Base-by-base conservation (phyloP, 805 yeast genomes). In the Gaillardinia entomophila region DNA sequence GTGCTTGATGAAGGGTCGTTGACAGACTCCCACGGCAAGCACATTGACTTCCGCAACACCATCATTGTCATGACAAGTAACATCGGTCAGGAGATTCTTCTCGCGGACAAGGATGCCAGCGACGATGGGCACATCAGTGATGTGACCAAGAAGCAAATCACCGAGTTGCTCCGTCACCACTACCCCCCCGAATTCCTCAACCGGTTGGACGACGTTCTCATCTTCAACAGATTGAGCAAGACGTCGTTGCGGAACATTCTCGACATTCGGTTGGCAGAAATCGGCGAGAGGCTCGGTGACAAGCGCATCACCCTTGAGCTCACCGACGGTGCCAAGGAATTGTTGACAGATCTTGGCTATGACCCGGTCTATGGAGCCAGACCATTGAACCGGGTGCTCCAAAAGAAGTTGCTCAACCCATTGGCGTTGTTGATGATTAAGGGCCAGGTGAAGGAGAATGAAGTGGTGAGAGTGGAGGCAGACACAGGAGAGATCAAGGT, bases 161-260 rank as follows among this genome's bases (percentile, higher is more conserved):
- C 77, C 23, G 83, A 86, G 8, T 65, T 75, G 6, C 78, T 92
- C 74, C 81, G 74, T 45, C 63, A 62, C 27, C 60, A 75, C 46
- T 92, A 92, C 49, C 89, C 97, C 13, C 98, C 98, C 0, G 98
- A 92, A 58, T 92, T 92, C 49, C 72, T 92, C 54, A 92, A 92
- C 57, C 79, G 98, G 55, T 73, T 92, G 46, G 97, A 92, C 51
- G 97, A 92, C 42, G 77, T 87, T n/a, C 67, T 92, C 12, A 88
- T 92, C 2, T 92, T 92, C 71, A 92, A 92, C 66, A 77, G 96
- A 50, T 68, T 92, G 16, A 82, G 96, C 3, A 84, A 81, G 51
- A 53, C 58, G 2, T 85, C 94, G 1, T 68, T 92, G 43, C 67
- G 81, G 42, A 74, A 73, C 30, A 92, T 92, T 44, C 90, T 92